Base-by-base conservation (phyloP, 345 rosid genomes). In the Litchi chinensis region DNA sequence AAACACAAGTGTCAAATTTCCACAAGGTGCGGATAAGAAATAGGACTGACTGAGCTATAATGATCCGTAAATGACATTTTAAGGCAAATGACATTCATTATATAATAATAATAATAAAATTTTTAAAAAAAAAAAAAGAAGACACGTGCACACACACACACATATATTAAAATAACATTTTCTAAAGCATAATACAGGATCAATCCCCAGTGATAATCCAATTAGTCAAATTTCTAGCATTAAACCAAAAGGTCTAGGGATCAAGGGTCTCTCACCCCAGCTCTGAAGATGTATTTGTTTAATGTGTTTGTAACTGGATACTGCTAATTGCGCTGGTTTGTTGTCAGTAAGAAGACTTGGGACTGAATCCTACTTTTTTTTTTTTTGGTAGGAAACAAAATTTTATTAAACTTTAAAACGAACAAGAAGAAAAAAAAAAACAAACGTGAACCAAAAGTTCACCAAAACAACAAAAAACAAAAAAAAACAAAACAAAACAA, bases 11-110 rank as follows among this genome's bases (percentile, higher is more conserved):
- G 65, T 68, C 68, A 77, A 59, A 24, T 62, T 43, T 46, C 8
- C 57, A 78, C 26, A 75, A 37, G 16, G 77, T 7, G 28, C 2
- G 70, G 8, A 57, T 24, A 73, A 75, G 32, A 85, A 78, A 43
- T 57, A 78, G 66, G 75, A 44, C 37, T 79, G 37, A 40, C 63
- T 32, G 70, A 41, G 48, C 60, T 77, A 74, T 8, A 62, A 75
- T 18, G 70, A 69, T 39, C 71, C 50, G 40, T 56, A 46, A 19
- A 68, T 2, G 18, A 22, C 19, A 63, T 41, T 73, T 57, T 48
- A 75, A 81, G 39, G 63, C n/a, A 22, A 79, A 69, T 54, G 57
- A 62, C 37, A 21, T 40, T 28, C 40, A 43, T 54, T 62, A 63
- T 40, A 74, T 8, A 59, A 39, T 32, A n/a, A n/a, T n/a, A n/a